These are phyloP conservation scores for Trichosporon sp. DNA, from an alignment of 1,284 basidiomycete species.

Conservation along the genomic window DNA sequence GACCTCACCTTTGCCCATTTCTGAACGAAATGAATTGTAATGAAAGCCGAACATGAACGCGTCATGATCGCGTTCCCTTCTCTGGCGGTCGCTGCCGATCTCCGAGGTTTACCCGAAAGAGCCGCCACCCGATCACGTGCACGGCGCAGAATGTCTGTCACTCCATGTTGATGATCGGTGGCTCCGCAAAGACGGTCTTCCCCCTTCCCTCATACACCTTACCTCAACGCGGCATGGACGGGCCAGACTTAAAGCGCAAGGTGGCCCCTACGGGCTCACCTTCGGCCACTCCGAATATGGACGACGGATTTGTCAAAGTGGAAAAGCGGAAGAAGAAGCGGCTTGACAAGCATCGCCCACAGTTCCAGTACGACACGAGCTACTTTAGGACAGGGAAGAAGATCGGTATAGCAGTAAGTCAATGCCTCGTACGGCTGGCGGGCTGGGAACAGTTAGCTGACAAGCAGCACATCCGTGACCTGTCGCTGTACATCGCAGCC, in stretches of 20 bases:
- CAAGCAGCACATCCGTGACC: conserved; percentile 71
- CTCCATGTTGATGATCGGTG: neutral
- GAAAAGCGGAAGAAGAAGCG: conserved; percentile 71
- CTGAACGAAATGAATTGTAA: neutral
- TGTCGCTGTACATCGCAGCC: conserved; percentile 71
- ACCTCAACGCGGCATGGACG: neutral
- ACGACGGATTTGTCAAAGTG: conserved; percentile 62
- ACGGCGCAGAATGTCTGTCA: neutral
- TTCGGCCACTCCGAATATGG: conserved; percentile 11
- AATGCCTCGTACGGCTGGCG: neutral
- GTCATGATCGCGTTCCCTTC: neutral
- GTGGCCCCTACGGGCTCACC: neutral
- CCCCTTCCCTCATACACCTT: neutral
- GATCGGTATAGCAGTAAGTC: conserved; percentile 67
- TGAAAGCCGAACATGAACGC: neutral
- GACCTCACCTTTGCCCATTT: neutral
- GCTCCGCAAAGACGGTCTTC: neutral
- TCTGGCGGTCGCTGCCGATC: neutral
- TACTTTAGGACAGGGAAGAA: conserved; percentile 67
- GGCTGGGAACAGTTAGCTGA: conserved; percentile 9
- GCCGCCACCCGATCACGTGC: neutral
- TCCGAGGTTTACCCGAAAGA: neutral
- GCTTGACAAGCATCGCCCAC: conserved; percentile 59
- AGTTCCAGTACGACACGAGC: conserved; percentile 69
- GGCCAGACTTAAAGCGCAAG: conserved; percentile 7